Conservation (phyloP, 1,284 basidiomycete genomes). For the Cutaneotrichosporon cavernicola region DNA sequence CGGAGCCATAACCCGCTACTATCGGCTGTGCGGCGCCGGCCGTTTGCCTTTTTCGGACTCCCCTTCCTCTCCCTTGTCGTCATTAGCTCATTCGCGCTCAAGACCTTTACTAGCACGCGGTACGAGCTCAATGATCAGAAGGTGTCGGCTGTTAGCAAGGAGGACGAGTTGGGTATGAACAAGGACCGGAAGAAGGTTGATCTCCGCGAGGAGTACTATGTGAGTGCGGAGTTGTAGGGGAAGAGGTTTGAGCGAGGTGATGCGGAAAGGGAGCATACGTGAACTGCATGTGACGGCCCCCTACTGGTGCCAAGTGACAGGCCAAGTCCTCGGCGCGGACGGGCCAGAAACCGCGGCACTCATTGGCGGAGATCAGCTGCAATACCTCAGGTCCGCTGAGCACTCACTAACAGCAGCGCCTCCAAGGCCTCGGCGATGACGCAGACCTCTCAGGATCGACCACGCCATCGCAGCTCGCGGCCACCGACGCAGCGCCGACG, state of each 20-base stretch:
- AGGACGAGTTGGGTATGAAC: slow-evolving; percentile 78
- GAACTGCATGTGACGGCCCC: too few species aligned
- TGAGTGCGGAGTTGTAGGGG: slow-evolving; percentile 56
- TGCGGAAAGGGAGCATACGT: too few species aligned
- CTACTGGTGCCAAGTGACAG: not conserved
- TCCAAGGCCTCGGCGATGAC: slow-evolving; percentile 29
- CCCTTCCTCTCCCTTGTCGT: slow-evolving; percentile 86
- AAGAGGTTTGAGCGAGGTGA: slow-evolving; percentile 3
- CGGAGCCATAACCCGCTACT: slow-evolving; percentile 52
- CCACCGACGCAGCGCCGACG: not conserved
- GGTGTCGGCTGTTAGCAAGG: slow-evolving; percentile 71
- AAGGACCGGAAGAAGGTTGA: slow-evolving; percentile 82
- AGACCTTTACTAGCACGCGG: slow-evolving; percentile 80
- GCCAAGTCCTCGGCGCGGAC: not conserved
- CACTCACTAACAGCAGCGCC: slow-evolving; percentile 24
- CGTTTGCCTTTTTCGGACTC: slow-evolving; percentile 68
- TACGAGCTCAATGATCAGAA: slow-evolving; percentile 86
- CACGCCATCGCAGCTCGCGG: not conserved
- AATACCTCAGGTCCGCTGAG: not conserved
- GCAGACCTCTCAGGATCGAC: slow-evolving; percentile 13
- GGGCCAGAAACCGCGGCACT: too few species aligned
- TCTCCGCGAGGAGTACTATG: slow-evolving; percentile 92
- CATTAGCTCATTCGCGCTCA: slow-evolving; percentile 78
- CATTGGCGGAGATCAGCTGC: not conserved
- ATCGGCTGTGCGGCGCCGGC: slow-evolving; percentile 47